Evolutionary conservation across 2,329 filamentous ascomycete genomes (phyloP), one percentile per base, ranked within the genome.

Genomic region (Xylariaceae sp.): DNA sequence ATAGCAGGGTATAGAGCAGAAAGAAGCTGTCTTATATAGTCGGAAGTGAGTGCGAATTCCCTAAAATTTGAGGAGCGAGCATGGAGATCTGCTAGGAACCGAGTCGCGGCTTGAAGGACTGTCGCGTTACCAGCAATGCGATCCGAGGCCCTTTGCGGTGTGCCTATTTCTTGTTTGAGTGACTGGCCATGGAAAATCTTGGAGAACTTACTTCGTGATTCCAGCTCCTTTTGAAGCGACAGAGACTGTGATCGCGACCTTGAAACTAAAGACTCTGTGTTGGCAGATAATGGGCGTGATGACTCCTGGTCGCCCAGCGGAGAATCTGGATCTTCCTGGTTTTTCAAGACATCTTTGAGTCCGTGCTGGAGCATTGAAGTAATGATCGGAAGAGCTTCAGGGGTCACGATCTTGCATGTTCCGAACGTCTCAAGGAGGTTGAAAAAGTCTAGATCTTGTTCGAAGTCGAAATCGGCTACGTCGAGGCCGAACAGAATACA

Each of bases 341-440:
- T 80, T 63, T 82, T 83, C 55, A 87, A 78, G 5, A 89, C 78
- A 58, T 88, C 84, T 63, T 90, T 88, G 18, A 97, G 73, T 0
- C 92, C 93, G 69, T 89, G 87, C 70, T 95, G 90, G 1, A 99
- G 77, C 92, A 99, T 95, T 0, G 87, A 84, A 4, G 86, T 87
- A 51, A 99, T 88, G 9, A 96, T 87, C 0, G 88, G 82, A 23
- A 97, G 77, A 5, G 91, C 84, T 59, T 95, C 92, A 0, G 91
- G 86, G 69, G 91, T 89, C 0, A 83, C 79, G 13, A 97, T 83
- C 48, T 82, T 85, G 56, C 83, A 78, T 57, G 81, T 84, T 51
- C 82, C 83, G 69, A 97, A 95, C 0, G 87, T 80, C 51, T 92
- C 85, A 3, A 92, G 74, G 1, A 99, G 80, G 60, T 82, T 88